Percentiles rank a stretch among this genome's conserved stretches.
phyloP scores from a whole-genome alignment of 176 grass and related monocot species.

The Phragmites australis region DNA sequence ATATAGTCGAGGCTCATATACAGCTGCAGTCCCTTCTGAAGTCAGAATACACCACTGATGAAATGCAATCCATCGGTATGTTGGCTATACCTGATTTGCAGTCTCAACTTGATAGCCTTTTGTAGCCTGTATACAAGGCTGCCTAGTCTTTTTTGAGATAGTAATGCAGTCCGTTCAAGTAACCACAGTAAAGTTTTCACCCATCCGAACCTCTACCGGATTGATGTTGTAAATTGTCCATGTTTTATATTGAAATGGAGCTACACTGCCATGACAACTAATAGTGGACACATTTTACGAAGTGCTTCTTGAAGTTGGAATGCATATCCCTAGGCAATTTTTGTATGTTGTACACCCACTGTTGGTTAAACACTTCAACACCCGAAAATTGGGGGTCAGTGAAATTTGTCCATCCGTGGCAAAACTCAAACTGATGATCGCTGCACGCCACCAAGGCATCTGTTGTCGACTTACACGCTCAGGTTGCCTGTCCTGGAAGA shows the following conservation, averaged over 20 bases:
- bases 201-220: neutral
- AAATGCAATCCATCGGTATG: slow-evolving; percentile 71
- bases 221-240: slow-evolving; percentile 2
- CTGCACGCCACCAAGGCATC: neutral
- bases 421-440: too few relatives aligned
- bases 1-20: slow-evolving; percentile 90
- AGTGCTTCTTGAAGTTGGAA: neutral
- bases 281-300: neutral
- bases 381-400: neutral
- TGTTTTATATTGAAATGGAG: slow-evolving; percentile 3
- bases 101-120: slow-evolving; percentile 70
- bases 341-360: neutral
- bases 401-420: neutral
- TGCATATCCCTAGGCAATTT: neutral
- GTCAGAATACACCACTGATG: slow-evolving; percentile 77
- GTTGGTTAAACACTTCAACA: neutral
- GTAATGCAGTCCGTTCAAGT: neutral
- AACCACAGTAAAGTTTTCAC: neutral
- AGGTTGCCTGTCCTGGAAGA: too few relatives aligned
- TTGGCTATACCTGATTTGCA: slow-evolving; percentile 67
- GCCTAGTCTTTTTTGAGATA: neutral
- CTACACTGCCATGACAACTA: neutral
- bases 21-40: slow-evolving; percentile 79
- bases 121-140: slow-evolving; percentile 40
- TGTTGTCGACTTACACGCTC: too few relatives aligned